A percentile compares a stretch with the other conserved stretches of the same genome.
Evolutionary conservation across 148 eudicot species (phyloP).

Genomic region (Silene latifolia): DNA sequence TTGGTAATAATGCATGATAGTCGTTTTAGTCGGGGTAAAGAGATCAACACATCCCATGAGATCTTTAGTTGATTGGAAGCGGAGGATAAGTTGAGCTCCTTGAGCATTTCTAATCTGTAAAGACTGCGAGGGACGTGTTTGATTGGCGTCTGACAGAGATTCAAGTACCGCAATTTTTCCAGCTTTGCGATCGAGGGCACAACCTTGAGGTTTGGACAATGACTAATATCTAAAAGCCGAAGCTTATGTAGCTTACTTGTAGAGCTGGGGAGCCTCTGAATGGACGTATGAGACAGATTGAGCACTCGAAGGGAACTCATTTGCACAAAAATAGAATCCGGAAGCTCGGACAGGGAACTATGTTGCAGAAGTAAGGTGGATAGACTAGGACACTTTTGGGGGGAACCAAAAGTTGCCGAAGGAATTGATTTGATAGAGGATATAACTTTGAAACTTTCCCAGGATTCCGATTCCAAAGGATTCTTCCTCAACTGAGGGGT

Average conservation of each 20-base stretch:
- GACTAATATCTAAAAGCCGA: slow-evolving; percentile 16
- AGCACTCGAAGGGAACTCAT: slow-evolving; percentile 18
- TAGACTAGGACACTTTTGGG: slow-evolving; percentile 12
- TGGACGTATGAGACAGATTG: slow-evolving; percentile 15
- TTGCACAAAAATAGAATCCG: slow-evolving; percentile 20
- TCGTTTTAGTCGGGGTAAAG: slow-evolving; percentile 1
- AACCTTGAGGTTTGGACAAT: slow-evolving; percentile 4
- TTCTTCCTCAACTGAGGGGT: background rate
- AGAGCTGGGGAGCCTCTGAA: slow-evolving; percentile 16
- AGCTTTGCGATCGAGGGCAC: slow-evolving; percentile 5
- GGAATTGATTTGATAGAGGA: background rate
- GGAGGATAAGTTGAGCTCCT: slow-evolving; percentile 15
- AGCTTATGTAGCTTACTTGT: slow-evolving; percentile 14
- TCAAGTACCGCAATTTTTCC: slow-evolving; percentile 8
- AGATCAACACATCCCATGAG: background rate
- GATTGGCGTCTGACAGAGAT: slow-evolving; percentile 20
- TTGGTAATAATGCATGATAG: slow-evolving; percentile 11
- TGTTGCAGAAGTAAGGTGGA: slow-evolving; percentile 21
- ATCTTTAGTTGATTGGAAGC: background rate
- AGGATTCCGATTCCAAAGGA: background rate
- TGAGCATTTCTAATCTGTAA: slow-evolving; percentile 8
- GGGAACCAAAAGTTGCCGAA: background rate
- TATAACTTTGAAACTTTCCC: background rate
- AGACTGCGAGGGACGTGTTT: slow-evolving; percentile 12
- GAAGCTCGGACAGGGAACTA: slow-evolving; percentile 10